Evolutionary conservation across 1,284 basidiomycete genomes (phyloP).

Genomic region (Apiotrichum sp.): DNA sequence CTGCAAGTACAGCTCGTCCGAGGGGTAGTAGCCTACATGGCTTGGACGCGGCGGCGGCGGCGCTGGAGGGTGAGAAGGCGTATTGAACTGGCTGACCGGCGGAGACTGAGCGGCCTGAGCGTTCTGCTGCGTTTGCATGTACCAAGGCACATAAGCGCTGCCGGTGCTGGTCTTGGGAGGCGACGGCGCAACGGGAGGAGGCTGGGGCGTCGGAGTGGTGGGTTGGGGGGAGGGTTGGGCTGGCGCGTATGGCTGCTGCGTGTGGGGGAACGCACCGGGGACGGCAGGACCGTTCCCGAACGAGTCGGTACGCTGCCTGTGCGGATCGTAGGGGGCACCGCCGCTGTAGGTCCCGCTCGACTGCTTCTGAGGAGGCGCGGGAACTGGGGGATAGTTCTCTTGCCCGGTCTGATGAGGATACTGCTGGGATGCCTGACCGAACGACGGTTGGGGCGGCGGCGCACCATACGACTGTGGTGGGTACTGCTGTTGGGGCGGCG

Average conservation of each 20-base stretch:
- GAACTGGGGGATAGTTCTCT: background rate
- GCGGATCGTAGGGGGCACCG: background rate
- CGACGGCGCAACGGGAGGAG: background rate
- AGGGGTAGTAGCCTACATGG: slow-evolving; percentile 38
- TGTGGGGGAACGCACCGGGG: background rate
- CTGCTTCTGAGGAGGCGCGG: background rate
- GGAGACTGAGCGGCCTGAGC: slow-evolving; percentile 18
- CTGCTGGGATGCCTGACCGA: background rate
- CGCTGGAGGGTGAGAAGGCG: slow-evolving; percentile 4
- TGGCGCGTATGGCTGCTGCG: background rate
- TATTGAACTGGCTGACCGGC: slow-evolving; percentile 3
- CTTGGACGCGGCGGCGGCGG: background rate
- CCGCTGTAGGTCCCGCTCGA: background rate
- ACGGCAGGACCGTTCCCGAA: background rate
- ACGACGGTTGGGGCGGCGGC: slow-evolving; percentile 2
- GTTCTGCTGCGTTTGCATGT: slow-evolving; percentile 34
- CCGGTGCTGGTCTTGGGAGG: slow-evolving; percentile 14
- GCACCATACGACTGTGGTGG: background rate
- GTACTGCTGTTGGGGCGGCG: background rate
- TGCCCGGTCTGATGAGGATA: background rate
- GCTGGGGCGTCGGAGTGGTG: background rate
- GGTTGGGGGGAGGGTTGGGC: background rate
- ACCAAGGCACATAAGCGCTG: slow-evolving; percentile 38
- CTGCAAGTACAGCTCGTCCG: slow-evolving; percentile 38
- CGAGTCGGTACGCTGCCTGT: slow-evolving; percentile 1